A percentile compares a stretch with the other conserved stretches of the same genome.
These are phyloP conservation scores for Dryas octopetala DNA, from an alignment of 306 rosid species.

Conservation along the genomic window DNA sequence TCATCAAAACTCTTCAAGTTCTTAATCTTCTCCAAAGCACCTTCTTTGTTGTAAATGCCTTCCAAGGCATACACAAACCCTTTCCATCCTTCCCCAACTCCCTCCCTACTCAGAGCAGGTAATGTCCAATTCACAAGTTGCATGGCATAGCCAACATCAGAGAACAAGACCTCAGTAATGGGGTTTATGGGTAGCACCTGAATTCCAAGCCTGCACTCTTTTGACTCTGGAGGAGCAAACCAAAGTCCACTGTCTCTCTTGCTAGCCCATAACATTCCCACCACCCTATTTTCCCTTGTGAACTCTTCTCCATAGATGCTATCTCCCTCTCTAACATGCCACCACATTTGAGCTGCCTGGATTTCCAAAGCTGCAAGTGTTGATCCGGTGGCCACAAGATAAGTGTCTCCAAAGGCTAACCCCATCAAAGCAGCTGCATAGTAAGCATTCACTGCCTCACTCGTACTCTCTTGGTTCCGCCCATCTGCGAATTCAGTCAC, in stretches of 20 bases:
- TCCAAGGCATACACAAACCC: conserved; percentile 54
- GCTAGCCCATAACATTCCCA: conserved; percentile 63
- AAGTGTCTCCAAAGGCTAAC: conserved; percentile 48
- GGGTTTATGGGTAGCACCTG: conserved; percentile 60
- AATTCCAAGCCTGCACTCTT: conserved; percentile 61
- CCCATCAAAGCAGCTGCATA: conserved; percentile 71
- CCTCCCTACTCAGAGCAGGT: conserved; percentile 50
- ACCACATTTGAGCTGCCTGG: conserved; percentile 58
- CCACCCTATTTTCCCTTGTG: conserved; percentile 38
- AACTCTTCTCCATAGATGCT: conserved; percentile 46
- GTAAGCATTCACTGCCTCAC: conserved; percentile 67
- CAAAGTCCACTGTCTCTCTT: conserved; percentile 70
- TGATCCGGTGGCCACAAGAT: conserved; percentile 46
- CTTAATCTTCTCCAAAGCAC: conserved; percentile 40
- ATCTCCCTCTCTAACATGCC: conserved; percentile 55
- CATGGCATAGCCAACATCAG: conserved; percentile 45
- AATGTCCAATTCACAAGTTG: conserved; percentile 67
- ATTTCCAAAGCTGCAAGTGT: conserved; percentile 59
- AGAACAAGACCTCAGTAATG: conserved; percentile 49
- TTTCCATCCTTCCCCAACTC: conserved; percentile 68
- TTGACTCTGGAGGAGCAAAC: conserved; percentile 68
- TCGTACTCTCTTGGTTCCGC: conserved; percentile 69
- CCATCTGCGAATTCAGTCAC: conserved; percentile 59
- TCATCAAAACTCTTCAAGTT: conserved; percentile 50
- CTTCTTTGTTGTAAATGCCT: conserved; percentile 45